Evolutionary conservation across 352 stramenopile species (phyloP).

Genomic region (Peronospora farinosa): DNA sequence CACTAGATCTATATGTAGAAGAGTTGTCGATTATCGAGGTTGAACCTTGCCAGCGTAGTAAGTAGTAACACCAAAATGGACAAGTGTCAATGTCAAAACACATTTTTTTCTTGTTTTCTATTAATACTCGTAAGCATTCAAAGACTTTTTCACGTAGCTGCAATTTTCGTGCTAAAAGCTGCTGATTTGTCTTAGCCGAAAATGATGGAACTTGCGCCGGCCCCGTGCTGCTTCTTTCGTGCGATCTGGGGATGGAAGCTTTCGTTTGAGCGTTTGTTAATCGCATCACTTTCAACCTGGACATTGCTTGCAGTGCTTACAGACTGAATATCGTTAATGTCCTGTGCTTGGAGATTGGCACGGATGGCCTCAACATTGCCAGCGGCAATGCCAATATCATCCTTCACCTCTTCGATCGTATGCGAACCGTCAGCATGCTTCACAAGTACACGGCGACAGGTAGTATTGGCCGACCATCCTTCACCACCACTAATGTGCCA

Average conservation of each 20-base stretch:
- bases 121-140: background rate
- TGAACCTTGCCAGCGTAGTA: background rate
- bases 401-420: constrained; percentile 79
- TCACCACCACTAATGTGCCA: constrained; percentile 84
- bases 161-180: background rate
- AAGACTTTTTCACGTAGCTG: background rate
- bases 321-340: constrained; percentile 44
- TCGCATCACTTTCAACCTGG: constrained; percentile 38
- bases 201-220: constrained; percentile 73
- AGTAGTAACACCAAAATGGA: background rate
- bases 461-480: constrained; percentile 79
- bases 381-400: constrained; percentile 67
- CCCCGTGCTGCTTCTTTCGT: constrained; percentile 78
- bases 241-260: constrained; percentile 46
- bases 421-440: constrained; percentile 76
- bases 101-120: constrained; percentile 8
- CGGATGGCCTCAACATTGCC: constrained; percentile 73
- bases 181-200: constrained; percentile 44
- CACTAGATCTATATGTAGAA: constrained; percentile 1
- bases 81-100: constrained; percentile 1
- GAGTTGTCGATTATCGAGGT: too few relatives aligned
- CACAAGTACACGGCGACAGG: constrained; percentile 83
- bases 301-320: constrained; percentile 47
- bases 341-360: constrained; percentile 66
- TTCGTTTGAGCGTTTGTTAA: constrained; percentile 49